Evolutionary conservation across 2,329 filamentous ascomycete species (phyloP), one percentile per base, ranked within the genome.

Genomic region (Colletotrichum spaethianum): DNA sequence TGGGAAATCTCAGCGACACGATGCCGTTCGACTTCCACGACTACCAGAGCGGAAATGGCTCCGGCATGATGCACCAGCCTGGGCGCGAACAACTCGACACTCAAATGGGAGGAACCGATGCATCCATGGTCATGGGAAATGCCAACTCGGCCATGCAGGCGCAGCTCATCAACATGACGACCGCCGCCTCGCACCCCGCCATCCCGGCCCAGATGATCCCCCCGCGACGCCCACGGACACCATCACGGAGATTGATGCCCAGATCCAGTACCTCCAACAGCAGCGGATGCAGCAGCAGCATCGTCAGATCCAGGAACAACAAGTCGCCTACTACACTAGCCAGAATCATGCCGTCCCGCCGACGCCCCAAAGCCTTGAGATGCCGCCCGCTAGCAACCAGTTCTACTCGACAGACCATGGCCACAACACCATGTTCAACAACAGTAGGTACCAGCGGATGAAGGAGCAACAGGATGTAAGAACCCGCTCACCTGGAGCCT

Each of bases 331-430:
- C 77, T 91, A 88, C 77, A 80, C 83, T 11, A 87, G 82, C 67
- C 87, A 89, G 71, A 87, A 86, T 74, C 86, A 88, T 71, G 90
- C 93, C 63, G 89, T 94, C 9, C 94, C 94, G 7, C 93, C 93
- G 2, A 96, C 94, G 18, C 94, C 94, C 0, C 94, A 93, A 79
- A 96, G 94, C 79, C 87, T 94, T 33, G 93, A 96, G 78, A 89
- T 96, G 82, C 91, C 93, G 80, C 89, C 84, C 78, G 89, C 83
- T 74, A 88, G 80, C 77, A 85, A 75, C 80, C 89, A 89, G 67
- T 91, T 86, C 75, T 94, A 92, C 78, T 80, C 89, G 65, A 87
- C 89, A 55, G 85, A 90, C 48, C 86, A 89, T 67, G 72, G 77
- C 79, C 87, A 90, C 59, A 88, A 91, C 48, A 85, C 89, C 63